Percentiles rank a stretch among this genome's conserved stretches.
These are phyloP conservation scores for Pachyrhizus erosus DNA, from an alignment of 306 rosid genomes.

Conservation along the genomic window DNA sequence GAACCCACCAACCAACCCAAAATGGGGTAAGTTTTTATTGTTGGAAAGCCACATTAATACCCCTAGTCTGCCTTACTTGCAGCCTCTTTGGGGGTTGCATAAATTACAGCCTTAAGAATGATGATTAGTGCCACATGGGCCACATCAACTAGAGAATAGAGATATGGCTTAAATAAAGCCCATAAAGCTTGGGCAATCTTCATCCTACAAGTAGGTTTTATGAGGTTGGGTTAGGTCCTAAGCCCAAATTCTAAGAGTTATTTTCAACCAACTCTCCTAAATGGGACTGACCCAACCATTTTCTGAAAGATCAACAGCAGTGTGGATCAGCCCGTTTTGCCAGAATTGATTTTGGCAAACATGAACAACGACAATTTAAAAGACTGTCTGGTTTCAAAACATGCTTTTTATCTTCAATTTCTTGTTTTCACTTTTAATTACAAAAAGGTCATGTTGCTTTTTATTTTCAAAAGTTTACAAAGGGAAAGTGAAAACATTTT, in stretches of 20 bases:
- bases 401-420: not conserved
- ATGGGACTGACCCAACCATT: not conserved
- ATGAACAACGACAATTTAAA: not conserved
- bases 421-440: not conserved
- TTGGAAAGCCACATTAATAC: too few relatives aligned
- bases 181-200: not conserved
- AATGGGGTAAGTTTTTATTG: not conserved
- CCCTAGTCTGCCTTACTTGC: too few relatives aligned
- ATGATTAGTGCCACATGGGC: not conserved
- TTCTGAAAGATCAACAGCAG: not conserved
- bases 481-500: not conserved
- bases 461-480: not conserved
- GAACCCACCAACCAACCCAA: not conserved
- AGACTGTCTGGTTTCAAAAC: not conserved
- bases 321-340: not conserved
- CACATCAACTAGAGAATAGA: not conserved
- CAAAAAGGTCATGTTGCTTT: not conserved
- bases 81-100: not conserved
- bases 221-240: not conserved
- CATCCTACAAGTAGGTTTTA: not conserved
- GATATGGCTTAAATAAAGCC: too few relatives aligned
- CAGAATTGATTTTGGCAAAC: constrained; percentile 6
- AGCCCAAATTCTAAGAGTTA: not conserved
- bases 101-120: not conserved
- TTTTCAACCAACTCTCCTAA: not conserved